Percentiles rank a stretch among this genome's conserved stretches.
Evolutionary conservation across 257 asterid species (phyloP).

Genomic region (Ajuga chamaepitys): DNA sequence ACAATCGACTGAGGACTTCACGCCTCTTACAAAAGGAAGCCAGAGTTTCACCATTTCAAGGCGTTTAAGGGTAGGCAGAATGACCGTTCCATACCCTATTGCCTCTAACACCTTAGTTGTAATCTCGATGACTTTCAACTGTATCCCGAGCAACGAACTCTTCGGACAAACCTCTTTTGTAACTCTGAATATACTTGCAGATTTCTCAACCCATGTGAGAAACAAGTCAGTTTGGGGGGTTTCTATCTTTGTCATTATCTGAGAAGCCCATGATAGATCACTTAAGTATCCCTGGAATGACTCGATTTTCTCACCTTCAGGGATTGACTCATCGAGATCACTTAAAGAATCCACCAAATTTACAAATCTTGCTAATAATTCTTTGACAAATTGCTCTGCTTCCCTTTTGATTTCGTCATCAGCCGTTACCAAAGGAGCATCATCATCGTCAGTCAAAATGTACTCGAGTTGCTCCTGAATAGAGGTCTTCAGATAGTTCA

Average conservation of each 20-base stretch:
- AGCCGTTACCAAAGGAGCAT: slow-evolving; percentile 59
- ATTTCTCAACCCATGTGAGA: slow-evolving; percentile 52
- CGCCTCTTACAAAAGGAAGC: slow-evolving; percentile 57
- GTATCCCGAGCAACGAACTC: slow-evolving; percentile 21
- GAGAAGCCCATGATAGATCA: slow-evolving; percentile 74
- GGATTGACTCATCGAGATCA: slow-evolving; percentile 30
- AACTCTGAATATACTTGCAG: slow-evolving; percentile 36
- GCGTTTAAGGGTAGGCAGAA: slow-evolving; percentile 45
- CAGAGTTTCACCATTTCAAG: slow-evolving; percentile 48
- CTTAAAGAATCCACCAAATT: slow-evolving; percentile 39
- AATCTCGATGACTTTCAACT: slow-evolving; percentile 55
- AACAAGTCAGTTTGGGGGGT: slow-evolving; percentile 47
- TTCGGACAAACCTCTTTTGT: slow-evolving; percentile 23
- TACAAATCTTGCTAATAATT: slow-evolving; percentile 37
- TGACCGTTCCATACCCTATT: slow-evolving; percentile 48
- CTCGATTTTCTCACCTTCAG: slow-evolving; percentile 28
- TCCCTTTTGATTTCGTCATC: slow-evolving; percentile 50
- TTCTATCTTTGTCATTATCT: slow-evolving; percentile 58
- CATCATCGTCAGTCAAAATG: slow-evolving; percentile 87
- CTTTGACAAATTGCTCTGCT: slow-evolving; percentile 33
- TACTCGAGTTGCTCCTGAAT: slow-evolving; percentile 92
- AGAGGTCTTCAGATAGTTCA: slow-evolving; percentile 59
- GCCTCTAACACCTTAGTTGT: slow-evolving; percentile 56
- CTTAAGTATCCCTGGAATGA: slow-evolving; percentile 30
- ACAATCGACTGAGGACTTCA: slow-evolving; percentile 47